These are phyloP conservation scores for Giardia muris DNA, from an alignment of 208 protist species.

Conservation along the genomic window DNA sequence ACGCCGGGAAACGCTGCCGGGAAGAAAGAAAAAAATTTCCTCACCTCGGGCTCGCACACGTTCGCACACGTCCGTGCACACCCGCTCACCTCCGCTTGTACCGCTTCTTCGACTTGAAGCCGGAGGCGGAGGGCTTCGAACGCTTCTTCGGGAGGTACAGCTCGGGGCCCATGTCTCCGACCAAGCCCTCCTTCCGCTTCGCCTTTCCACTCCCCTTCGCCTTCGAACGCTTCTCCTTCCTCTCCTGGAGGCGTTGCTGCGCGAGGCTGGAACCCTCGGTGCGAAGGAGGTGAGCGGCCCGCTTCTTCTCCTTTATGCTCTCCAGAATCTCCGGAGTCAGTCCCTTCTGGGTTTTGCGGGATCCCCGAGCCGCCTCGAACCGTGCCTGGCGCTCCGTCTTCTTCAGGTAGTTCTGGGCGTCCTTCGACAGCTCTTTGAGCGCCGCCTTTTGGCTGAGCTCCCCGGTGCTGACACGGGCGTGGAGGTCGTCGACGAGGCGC, in stretches of 20 bases:
- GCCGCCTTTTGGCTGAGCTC: not conserved
- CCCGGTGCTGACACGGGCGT: not conserved
- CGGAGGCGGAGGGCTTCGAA: not conserved
- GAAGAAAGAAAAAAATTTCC: too few species aligned
- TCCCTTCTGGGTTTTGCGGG: not conserved
- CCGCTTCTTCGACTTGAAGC: not conserved
- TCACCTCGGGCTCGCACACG: too few species aligned
- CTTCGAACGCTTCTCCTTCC: too few species aligned
- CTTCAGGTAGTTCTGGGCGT: not conserved
- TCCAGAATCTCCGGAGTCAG: not conserved
- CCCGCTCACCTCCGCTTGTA: not conserved
- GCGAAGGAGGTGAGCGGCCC: not conserved
- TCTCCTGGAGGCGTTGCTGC: too few species aligned
- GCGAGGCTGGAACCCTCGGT: too few species aligned
- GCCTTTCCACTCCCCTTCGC: too few species aligned
- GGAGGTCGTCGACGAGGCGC: not conserved
- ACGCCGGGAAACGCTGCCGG: too few species aligned
- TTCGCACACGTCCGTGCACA: not conserved
- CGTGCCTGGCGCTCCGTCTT: not conserved
- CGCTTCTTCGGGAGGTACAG: not conserved
- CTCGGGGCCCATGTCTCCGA: too few species aligned
- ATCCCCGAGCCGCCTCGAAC: not conserved
- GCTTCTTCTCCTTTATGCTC: not conserved
- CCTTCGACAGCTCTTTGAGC: not conserved
- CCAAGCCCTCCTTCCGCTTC: too few species aligned